Percentiles rank a stretch among this genome's conserved stretches.
phyloP scores from a whole-genome alignment of 495 filamentous ascomycete species.

The Glutinoglossum americanum region DNA sequence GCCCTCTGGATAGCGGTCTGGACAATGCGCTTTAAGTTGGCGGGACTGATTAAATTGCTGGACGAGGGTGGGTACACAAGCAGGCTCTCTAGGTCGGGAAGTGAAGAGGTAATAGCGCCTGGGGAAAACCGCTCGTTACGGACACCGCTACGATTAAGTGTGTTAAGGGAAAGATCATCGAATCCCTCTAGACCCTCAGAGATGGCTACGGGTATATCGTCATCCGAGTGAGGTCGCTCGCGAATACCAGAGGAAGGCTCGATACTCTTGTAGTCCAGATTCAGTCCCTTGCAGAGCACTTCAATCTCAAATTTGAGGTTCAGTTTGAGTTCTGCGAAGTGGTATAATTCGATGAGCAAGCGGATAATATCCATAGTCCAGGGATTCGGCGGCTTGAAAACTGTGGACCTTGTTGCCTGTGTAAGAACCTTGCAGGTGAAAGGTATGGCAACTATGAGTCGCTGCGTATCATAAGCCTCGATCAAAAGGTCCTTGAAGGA shows the following conservation, averaged over 20 bases:
- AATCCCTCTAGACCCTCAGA: constrained; percentile 57
- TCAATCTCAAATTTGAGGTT: constrained; percentile 98
- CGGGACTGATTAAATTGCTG: constrained; percentile 46
- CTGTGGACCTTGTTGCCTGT: constrained; percentile 60
- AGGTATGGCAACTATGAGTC: constrained; percentile 75
- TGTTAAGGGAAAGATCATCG: constrained; percentile 52
- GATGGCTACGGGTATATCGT: constrained; percentile 31
- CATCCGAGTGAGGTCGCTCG: constrained; percentile 36
- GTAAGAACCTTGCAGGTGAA: constrained; percentile 90
- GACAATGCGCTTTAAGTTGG: constrained; percentile 59
- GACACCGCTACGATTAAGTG: constrained; percentile 41
- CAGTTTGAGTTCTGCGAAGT: constrained; percentile 77
- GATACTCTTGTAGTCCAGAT: constrained; percentile 65
- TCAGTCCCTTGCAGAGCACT: constrained; percentile 81
- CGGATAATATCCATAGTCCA: constrained; percentile 91
- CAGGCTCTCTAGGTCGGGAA: constrained; percentile 57
- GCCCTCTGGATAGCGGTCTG: constrained; percentile 65
- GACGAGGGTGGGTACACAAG: constrained; percentile 56
- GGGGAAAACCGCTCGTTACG: constrained; percentile 50
- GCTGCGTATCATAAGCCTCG: constrained; percentile 76
- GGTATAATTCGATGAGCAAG: constrained; percentile 75
- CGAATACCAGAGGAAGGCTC: constrained; percentile 66
- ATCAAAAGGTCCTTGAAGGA: constrained; percentile 89
- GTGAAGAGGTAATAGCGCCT: constrained; percentile 43
- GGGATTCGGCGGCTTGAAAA: constrained; percentile 87